phyloP scores from a whole-genome alignment of 2,329 filamentous ascomycete genomes.

The Tolypocladium paradoxum region DNA sequence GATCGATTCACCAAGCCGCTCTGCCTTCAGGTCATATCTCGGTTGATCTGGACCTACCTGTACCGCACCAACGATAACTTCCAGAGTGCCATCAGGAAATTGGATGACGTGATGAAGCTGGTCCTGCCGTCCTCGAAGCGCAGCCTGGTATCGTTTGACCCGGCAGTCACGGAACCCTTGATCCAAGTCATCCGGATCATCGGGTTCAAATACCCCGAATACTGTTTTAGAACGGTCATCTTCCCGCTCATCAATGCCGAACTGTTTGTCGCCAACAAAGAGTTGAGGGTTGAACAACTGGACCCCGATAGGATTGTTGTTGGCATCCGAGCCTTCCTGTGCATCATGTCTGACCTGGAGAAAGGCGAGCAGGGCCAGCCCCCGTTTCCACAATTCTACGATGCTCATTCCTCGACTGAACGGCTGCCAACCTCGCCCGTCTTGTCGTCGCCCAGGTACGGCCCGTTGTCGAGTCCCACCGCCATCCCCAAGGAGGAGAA shows the following conservation, averaged over 20 bases:
- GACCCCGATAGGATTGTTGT: constrained; percentile 97
- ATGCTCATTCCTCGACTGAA: constrained; percentile 27
- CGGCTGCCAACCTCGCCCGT: constrained; percentile 39
- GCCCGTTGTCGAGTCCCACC: constrained; percentile 12
- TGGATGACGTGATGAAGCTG: constrained; percentile 82
- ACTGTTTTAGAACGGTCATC: constrained; percentile 87
- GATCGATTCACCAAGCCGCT: constrained; percentile 69
- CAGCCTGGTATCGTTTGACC: constrained; percentile 72
- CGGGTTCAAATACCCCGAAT: constrained; percentile 85
- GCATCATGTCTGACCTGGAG: constrained; percentile 87
- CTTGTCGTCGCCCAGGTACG: constrained; percentile 25
- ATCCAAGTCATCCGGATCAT: constrained; percentile 93
- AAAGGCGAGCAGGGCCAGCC: constrained; percentile 67
- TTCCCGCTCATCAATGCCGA: constrained; percentile 93
- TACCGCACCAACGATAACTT: constrained; percentile 69
- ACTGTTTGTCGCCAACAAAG: constrained; percentile 63
- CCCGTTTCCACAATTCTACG: constrained; percentile 68
- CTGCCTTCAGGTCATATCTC: constrained; percentile 80
- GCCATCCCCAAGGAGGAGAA: constrained; percentile 43
- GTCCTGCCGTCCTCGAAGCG: constrained; percentile 73
- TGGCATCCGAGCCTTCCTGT: constrained; percentile 86
- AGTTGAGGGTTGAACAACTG: constrained; percentile 80
- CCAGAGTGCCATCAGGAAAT: constrained; percentile 59
- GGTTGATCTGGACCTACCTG: constrained; percentile 88
- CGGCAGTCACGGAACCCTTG: constrained; percentile 74